Evolutionary conservation across 768 basidiomycete genomes (phyloP), one percentile per base, ranked within the genome.

Genomic region (Astraeus odoratus): DNA sequence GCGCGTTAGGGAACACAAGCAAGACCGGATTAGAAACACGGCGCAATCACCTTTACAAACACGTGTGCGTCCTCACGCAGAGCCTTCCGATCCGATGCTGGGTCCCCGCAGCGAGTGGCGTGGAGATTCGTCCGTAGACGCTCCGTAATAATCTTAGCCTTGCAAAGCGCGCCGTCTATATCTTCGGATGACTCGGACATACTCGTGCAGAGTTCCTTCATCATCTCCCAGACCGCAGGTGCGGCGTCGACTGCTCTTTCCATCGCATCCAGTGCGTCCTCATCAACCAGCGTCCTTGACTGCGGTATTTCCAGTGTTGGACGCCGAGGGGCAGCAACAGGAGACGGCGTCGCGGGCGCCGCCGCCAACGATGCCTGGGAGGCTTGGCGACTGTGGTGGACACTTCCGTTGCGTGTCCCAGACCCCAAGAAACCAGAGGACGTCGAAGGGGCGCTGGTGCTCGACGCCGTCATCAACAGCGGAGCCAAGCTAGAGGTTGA

Each of bases 221-320:
- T 78, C 70, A 84, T 76, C 47, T 80, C 72, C 88, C 92, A 97
- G 19, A 90, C 84, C 20, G 73, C 70, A 9, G 86, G 84, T 8
- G 90, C 92, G 10, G 84, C 75, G 19, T 86, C 80, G 8, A 92
- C 79, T 12, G 93, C 87, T 7, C 69, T 67, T 52, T 81, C 81
- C 61, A 96, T 81, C 22, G 87, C 82, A 47, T 84, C 78, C 6
- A 94, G 66, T 3, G 87, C 78, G 54, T 89, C 86, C 43, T 81
- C 81, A 57, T 90, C 86, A 34, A 91, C 80, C 27, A 83, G 68
- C 20, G 74, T 77, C 48, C 76, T 77, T 15, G 84, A 79, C 10
- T 69, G 68, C 5, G 77, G 71, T 6, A 76, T 63, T 7, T 80
- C 79, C 24, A 77, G 46, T 30, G 67, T 70, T 31, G 60, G 58